Evolutionary conservation across 768 basidiomycete species (phyloP), one percentile per base, ranked within the genome.

Genomic region (Serpula lacrymans): DNA sequence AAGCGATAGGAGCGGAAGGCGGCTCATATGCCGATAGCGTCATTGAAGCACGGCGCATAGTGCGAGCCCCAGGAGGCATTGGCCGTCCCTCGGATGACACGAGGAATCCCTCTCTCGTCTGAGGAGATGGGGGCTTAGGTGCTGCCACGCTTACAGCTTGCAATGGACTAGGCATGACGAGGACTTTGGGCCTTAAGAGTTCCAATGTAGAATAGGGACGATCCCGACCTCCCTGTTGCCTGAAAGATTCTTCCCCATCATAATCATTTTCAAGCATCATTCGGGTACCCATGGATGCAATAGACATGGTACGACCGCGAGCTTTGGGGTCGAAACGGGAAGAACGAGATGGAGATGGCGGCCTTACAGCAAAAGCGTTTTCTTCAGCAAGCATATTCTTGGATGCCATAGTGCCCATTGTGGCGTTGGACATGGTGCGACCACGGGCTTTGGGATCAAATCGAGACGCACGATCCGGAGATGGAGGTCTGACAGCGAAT

Each of bases 121-220:
- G 63, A 3, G 54, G 55, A 29, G 52, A 48, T 12, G 69, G 44
- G 31, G 67, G 53, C 25, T 67, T 58, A 13, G 69, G 48, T 16
- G 63, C 47, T 20, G 60, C 47, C 26, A 60, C 51, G 13, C 67
- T 54, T 13, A 62, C 53, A 37, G 70, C 64, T 51, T 93, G 87
- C 26, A 95, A 67, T 2, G 90, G 88, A 46, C 84, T 86, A 8
- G 93, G 93, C 93, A 96, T 95, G 46, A 96, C 80, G 32, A 96
- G 80, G n/a, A 92, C 74, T 59, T 92, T 92, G 1, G 93, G 93
- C 16, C 92, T 75, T 50, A 95, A 71, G 31, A 95, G 69, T 23
- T 92, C 88, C 42, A 84, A 49, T 10, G 85, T 84, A 8, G 88
- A 89, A 53, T 79, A 82, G 14, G 72, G 79, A 26, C 80, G 76